Percentiles rank a stretch among this genome's conserved stretches.
Conservation (phyloP, 352 stramenopile species). For the Pythium brachiatum region DNA sequence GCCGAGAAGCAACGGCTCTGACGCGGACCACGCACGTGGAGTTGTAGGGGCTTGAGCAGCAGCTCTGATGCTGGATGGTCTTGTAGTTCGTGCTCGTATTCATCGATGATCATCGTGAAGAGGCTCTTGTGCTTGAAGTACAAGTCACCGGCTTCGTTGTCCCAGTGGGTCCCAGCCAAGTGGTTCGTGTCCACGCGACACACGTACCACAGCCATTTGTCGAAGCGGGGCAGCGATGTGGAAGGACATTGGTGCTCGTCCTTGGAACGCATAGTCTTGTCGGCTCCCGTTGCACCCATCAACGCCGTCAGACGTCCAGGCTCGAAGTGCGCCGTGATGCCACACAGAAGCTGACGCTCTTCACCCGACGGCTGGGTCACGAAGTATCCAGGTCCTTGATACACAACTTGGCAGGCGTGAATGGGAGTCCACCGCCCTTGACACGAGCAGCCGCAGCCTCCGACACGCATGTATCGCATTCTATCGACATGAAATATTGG, state of each 20-base stretch:
- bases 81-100: slow-evolving; percentile 43
- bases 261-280: slow-evolving; percentile 40
- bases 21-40: background rate
- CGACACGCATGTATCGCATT: too few species aligned
- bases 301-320: slow-evolving; percentile 40
- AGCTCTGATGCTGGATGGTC: background rate
- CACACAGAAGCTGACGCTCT: slow-evolving; percentile 27
- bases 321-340: slow-evolving; percentile 27
- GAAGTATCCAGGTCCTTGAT: slow-evolving; percentile 27
- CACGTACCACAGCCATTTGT: slow-evolving; percentile 74
- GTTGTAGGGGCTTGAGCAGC: background rate
- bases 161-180: slow-evolving; percentile 66
- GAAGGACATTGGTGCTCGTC: background rate
- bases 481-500: too few species aligned
- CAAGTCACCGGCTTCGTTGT: slow-evolving; percentile 55
- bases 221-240: slow-evolving; percentile 26
- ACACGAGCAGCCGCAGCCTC: slow-evolving; percentile 4
- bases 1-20: background rate
- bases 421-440: background rate
- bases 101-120: slow-evolving; percentile 59
- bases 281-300: slow-evolving; percentile 52
- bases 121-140: slow-evolving; percentile 74
- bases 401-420: slow-evolving; percentile 19
- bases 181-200: slow-evolving; percentile 78
- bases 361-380: slow-evolving; percentile 17